phyloP scores from a whole-genome alignment of 164 flowering plant genomes.

The Aristolochia contorta region DNA sequence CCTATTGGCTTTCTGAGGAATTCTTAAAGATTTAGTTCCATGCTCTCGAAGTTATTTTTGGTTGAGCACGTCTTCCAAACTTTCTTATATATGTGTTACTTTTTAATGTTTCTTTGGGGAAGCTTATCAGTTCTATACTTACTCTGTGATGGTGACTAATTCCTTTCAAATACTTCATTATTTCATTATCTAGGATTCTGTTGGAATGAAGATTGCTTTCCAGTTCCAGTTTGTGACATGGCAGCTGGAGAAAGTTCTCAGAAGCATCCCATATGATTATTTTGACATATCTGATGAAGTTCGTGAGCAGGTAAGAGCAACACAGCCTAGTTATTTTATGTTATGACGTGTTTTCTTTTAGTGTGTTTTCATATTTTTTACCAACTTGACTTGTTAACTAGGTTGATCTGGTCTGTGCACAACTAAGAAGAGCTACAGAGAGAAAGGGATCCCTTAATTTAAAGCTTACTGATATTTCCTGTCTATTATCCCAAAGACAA shows the following conservation, averaged over 20 bases:
- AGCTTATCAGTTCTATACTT: too few species aligned
- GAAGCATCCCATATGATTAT: constrained; percentile 46
- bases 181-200: constrained; percentile 41
- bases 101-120: too few species aligned
- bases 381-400: constrained; percentile 13
- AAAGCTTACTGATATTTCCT: constrained; percentile 18
- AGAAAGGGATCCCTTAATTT: constrained; percentile 49
- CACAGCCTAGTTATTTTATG: not conserved
- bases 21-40: too few species aligned
- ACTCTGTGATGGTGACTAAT: not conserved
- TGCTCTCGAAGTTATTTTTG: too few species aligned
- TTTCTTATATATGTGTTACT: too few species aligned
- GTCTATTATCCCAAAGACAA: constrained; percentile 31
- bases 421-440: constrained; percentile 70
- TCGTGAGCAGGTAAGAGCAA: constrained; percentile 62
- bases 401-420: constrained; percentile 79
- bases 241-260: constrained; percentile 65
- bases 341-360: not conserved
- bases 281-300: constrained; percentile 86
- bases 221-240: constrained; percentile 73
- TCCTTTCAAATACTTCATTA: constrained; percentile 2
- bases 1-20: too few species aligned
- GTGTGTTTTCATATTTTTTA: not conserved
- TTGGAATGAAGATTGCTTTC: constrained; percentile 38
- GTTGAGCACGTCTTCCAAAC: too few species aligned